Base-by-base conservation (phyloP, 2,329 filamentous ascomycete species). In the Aaosphaeria pasadenensis region DNA sequence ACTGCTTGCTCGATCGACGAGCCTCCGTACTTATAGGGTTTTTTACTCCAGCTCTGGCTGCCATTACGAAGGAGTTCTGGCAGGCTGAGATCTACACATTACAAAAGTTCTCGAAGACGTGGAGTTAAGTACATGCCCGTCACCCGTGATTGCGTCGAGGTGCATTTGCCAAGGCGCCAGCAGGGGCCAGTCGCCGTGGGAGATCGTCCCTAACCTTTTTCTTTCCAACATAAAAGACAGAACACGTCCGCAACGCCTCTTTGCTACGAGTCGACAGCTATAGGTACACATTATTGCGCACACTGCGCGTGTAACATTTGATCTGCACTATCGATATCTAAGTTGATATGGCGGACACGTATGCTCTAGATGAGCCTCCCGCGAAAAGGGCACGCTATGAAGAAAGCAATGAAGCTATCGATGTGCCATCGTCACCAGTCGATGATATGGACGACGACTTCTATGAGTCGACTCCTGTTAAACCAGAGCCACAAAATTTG, bases 301-400 rank as follows among this genome's bases (percentile, higher is more conserved):
- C 17, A 24, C 17, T 24, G 17, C 17, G 17, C 49, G 30, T 39
- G 17, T 38, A 42, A 29, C 17, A 24, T 24, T 24, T 24, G 17
- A 24, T 24, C 17, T 24, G 17, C 17, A 24, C 3, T 24, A 24
- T 24, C 17, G 17, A 24, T 24, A 36, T 36, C 39, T n/a, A 11
- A 44, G 33, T 30, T 24, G 32, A 17, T 50, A 67, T 69, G 62
- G 60, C 65, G 55, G 63, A 69, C 60, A 59, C 60, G 55, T 52
- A 58, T 54, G 64, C 31, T 31, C n/a, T 36, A 36, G 6, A 49
- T 13, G 50, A 65, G 62, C 66, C 65, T 54, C 71, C 72, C 39
- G 64, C 69, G 48, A 74, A 75, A 64, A 67, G 69, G 59, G 66
- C 66, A 46, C 59, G 66, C 47, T 54, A 59, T 53, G 72, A 74